Conservation (phyloP, 1,284 basidiomycete genomes). For the Hymenochaete sp. region DNA sequence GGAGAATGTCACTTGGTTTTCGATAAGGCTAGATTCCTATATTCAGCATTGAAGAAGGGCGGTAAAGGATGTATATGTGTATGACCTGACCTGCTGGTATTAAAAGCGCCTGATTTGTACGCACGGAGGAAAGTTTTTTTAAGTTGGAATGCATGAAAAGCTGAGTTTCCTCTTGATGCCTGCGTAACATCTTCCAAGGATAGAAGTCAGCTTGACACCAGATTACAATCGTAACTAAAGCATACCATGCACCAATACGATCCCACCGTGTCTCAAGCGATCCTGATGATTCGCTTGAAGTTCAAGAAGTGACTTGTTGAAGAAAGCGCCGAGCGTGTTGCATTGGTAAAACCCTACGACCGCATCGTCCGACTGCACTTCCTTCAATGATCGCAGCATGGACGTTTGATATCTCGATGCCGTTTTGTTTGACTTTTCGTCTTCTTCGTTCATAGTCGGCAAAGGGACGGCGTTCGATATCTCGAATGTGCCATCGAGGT, state of each 20-base stretch:
- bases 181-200: slow-evolving; percentile 33
- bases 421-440: slow-evolving; percentile 67
- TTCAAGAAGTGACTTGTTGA: slow-evolving; percentile 83
- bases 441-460: slow-evolving; percentile 65
- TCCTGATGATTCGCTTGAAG: slow-evolving; percentile 81
- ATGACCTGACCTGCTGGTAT: slow-evolving; percentile 60
- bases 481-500: slow-evolving; percentile 85
- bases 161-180: slow-evolving; percentile 77
- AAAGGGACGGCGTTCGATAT: slow-evolving; percentile 90
- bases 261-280: slow-evolving; percentile 74
- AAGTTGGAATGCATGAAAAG: slow-evolving; percentile 87
- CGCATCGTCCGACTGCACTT: slow-evolving; percentile 91
- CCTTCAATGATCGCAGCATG: slow-evolving; percentile 82
- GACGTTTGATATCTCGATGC: slow-evolving; percentile 74
- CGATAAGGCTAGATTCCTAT: slow-evolving; percentile 55
- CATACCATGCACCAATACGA: slow-evolving; percentile 85
- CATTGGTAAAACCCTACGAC: slow-evolving; percentile 97
- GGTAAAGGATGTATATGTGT: slow-evolving; percentile 1
- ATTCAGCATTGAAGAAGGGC: slow-evolving; percentile 14
- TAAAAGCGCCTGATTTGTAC: slow-evolving; percentile 83
- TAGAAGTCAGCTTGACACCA: not conserved
- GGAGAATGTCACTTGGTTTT: slow-evolving; percentile 82
- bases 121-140: slow-evolving; percentile 80
- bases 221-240: slow-evolving; percentile 12
- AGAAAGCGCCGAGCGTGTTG: slow-evolving; percentile 85